Evolutionary conservation across 140 eudicot genomes (phyloP), one percentile per base, ranked within the genome.

Genomic region (Bidens hawaiensis): DNA sequence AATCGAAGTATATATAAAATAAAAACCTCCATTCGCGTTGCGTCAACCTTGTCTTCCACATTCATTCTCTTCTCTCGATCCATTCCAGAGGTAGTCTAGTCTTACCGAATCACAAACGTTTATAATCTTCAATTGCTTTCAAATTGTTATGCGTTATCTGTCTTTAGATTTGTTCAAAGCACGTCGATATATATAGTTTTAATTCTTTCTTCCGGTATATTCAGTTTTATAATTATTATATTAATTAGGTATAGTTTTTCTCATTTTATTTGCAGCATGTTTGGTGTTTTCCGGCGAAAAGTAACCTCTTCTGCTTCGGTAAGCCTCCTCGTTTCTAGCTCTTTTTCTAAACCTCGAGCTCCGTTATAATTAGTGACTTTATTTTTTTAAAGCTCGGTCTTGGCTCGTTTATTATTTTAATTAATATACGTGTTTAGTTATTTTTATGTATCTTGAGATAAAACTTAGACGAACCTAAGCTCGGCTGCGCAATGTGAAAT

Each of bases 281-380:
- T 78, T 40, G 83, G 87, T 51, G 82, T 75, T 80, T 24, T 77
- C 57, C 71, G 90, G 76, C 82, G 88, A 70, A 80, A 70, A 80
- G 60, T 82, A 51, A 71, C 72, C 76, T 76, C 86, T 28, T 74
- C 78, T 34, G 71, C 89, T 57, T 72, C 76, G 81, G 91, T 86
- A 59, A 6, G 51, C 26, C 27, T 34, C 30, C n/a, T n/a, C 3
- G 27, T 48, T 71, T 36, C 22, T 1, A 51, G 22, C 36, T 52
- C 30, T n/a, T n/a, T n/a, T n/a, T n/a, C n/a, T n/a, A n/a, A n/a
- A n/a, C n/a, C n/a, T n/a, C n/a, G n/a, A n/a, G n/a, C n/a, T n/a
- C n/a, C n/a, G n/a, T n/a, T n/a, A n/a, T n/a, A n/a, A n/a, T n/a
- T n/a, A n/a, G n/a, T n/a, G n/a, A n/a, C n/a, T n/a, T n/a, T n/a